These are phyloP conservation scores for Fusarium transvaalense DNA, from an alignment of 2,329 filamentous ascomycete genomes.

Conservation along the genomic window DNA sequence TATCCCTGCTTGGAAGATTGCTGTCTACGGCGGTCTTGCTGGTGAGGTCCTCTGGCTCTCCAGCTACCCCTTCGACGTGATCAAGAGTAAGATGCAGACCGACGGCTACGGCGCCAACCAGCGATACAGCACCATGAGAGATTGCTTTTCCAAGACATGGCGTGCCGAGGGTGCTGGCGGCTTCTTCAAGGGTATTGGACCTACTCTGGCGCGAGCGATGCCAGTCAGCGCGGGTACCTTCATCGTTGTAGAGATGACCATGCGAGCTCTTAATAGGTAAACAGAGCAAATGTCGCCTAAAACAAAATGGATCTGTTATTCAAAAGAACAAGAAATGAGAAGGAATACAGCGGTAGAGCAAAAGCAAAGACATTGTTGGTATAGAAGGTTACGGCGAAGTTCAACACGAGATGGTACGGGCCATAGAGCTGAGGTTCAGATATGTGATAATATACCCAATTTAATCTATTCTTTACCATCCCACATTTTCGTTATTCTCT, in stretches of 20 bases:
- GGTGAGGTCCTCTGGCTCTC: conserved; percentile 94
- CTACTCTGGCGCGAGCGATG: conserved; percentile 94
- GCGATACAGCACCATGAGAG: conserved; percentile 84
- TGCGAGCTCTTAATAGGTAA: conserved; percentile 67
- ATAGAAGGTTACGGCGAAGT: conserved; percentile 34
- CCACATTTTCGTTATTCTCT: conserved; percentile 66
- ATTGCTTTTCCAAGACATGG: conserved; percentile 89
- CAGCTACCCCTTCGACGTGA: conserved; percentile 95
- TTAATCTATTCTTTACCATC: conserved; percentile 49
- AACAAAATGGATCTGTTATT: neutral
- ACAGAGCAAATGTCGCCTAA: neutral
- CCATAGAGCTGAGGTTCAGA: conserved; percentile 25
- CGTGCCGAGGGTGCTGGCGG: conserved; percentile 80
- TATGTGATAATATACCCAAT: conserved; percentile 38
- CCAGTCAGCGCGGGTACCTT: conserved; percentile 98
- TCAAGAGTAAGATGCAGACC: conserved; percentile 99
- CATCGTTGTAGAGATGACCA: conserved; percentile 79
- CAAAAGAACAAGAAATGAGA: conserved; percentile 21
- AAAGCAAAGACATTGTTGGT: conserved; percentile 17
- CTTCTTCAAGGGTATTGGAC: conserved; percentile 95
- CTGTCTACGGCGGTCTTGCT: conserved; percentile 90
- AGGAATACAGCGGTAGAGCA: conserved; percentile 20
- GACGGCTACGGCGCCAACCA: conserved; percentile 84
- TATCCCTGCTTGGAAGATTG: conserved; percentile 86
- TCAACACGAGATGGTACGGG: conserved; percentile 18